A percentile compares a stretch with the other conserved stretches of the same genome.
These are phyloP conservation scores for Boletus edulis DNA, from an alignment of 768 basidiomycete species.

Conservation along the genomic window DNA sequence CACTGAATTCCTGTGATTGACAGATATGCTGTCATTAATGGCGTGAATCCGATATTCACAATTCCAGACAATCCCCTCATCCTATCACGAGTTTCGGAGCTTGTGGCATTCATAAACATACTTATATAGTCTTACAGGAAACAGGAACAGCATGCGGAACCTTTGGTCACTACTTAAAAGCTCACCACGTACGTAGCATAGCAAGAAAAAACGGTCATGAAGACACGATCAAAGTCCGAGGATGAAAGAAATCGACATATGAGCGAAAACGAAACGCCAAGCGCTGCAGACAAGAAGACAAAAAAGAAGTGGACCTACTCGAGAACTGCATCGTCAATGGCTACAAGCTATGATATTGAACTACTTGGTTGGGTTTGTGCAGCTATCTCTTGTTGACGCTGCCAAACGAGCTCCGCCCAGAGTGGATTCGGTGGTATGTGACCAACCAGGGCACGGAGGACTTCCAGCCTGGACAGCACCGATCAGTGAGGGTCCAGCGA, in stretches of 20 bases:
- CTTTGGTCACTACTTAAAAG: neutral
- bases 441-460: slow-evolving; percentile 80
- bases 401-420: slow-evolving; percentile 92
- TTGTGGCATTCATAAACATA: slow-evolving; percentile 18
- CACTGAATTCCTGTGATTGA: too few species aligned
- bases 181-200: slow-evolving; percentile 17
- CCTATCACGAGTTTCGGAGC: neutral
- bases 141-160: slow-evolving; percentile 11
- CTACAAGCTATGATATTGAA: neutral
- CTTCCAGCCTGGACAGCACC: slow-evolving; percentile 64
- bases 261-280: slow-evolving; percentile 12
- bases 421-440: slow-evolving; percentile 89
- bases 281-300: slow-evolving; percentile 6
- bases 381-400: slow-evolving; percentile 57
- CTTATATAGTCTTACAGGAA: slow-evolving; percentile 20
- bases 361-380: slow-evolving; percentile 12
- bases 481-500: neutral
- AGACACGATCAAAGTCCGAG: neutral
- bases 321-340: neutral
- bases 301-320: neutral
- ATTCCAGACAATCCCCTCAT: too few species aligned
- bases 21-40: too few species aligned
- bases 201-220: neutral
- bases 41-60: too few species aligned
- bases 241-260: neutral